Conservation (phyloP, 176 grass and related monocot species). For the Saccharum officinarum region DNA sequence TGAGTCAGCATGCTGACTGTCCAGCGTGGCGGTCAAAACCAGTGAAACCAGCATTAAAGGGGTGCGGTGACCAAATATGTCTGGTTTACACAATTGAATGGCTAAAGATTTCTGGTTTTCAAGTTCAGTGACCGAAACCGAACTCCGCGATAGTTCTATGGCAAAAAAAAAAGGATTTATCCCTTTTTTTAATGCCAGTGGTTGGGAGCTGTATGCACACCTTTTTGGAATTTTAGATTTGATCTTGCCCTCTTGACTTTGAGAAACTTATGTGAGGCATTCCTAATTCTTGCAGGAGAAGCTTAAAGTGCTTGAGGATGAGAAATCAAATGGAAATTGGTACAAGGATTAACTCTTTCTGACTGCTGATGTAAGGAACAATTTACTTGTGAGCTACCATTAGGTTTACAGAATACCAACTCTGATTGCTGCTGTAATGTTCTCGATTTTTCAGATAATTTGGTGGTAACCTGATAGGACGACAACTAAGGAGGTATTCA, state of each 20-base stretch:
- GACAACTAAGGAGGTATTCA: slow-evolving; percentile 31
- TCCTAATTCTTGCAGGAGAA: slow-evolving; percentile 48
- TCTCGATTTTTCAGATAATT: slow-evolving; percentile 45
- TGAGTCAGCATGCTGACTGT: not conserved
- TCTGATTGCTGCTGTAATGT: slow-evolving; percentile 10
- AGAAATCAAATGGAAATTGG: slow-evolving; percentile 51
- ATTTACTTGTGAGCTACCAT: slow-evolving; percentile 16
- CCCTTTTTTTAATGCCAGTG: not conserved
- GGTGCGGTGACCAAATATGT: not conserved
- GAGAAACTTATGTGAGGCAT: not conserved
- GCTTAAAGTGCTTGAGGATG: slow-evolving; percentile 57
- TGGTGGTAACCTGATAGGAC: slow-evolving; percentile 42
- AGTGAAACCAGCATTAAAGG: not conserved
- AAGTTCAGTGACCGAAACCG: not conserved
- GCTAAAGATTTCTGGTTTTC: not conserved
- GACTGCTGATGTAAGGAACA: slow-evolving; percentile 57
- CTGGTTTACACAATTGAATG: not conserved
- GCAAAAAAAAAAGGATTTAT: no score
- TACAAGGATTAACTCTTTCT: slow-evolving; percentile 49
- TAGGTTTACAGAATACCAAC: not conserved
- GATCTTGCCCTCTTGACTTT: slow-evolving; percentile 3
- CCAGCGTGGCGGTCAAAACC: not conserved
- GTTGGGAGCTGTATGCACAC: not conserved
- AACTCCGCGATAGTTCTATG: not conserved
- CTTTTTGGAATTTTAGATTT: slow-evolving; percentile 12